Base-by-base conservation (phyloP, 129 eudicot species). In the Silybum marianum region DNA sequence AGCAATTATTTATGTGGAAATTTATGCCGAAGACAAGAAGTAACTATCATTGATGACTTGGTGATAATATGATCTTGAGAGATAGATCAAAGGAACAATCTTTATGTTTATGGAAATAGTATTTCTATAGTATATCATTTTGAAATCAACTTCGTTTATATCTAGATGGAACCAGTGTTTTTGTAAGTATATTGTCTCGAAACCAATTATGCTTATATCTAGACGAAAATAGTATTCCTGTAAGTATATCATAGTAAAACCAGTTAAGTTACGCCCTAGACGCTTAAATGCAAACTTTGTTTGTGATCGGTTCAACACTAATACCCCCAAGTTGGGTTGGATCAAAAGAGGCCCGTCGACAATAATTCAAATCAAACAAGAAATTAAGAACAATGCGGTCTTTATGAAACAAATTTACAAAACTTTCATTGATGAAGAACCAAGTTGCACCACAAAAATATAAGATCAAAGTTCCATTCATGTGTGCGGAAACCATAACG, bases 11-110 rank as follows among this genome's bases (percentile, higher is more conserved):
- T 36, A 21, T 71, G 58, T 77, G 73, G 78, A 83, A 77, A 12
- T 14, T 77, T 83, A 23, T 71, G 82, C 82, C 60, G 39, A 40
- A 62, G 75, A 83, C 82, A 77, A 83, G 13, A 83, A 38, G 78
- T 77, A 58, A 19, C 82, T 71, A 77, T 83, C 86, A 77, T 71
- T 25, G 78, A 77, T 62, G 86, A 83, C 54, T 77, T 65, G 77
- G 76, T 83, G 38, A 71, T 23, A 24, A 51, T 6, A 36, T 76
- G 34, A 72, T 4, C 68, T 69, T 19, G 38, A 28, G 12, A 4
- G 18, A 67, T 82, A 10, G 39, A 75, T 82, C 16, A 14, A 14
- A 26, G 75, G 48, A 67, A 44, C 28, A 28, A 46, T 75, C 19
- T 9, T 22, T 44, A 30, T n/a, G 14, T 16, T n/a, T 54, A 30